phyloP scores from a whole-genome alignment of 495 filamentous ascomycete species.

The Aspergillus saccharolyticus region DNA sequence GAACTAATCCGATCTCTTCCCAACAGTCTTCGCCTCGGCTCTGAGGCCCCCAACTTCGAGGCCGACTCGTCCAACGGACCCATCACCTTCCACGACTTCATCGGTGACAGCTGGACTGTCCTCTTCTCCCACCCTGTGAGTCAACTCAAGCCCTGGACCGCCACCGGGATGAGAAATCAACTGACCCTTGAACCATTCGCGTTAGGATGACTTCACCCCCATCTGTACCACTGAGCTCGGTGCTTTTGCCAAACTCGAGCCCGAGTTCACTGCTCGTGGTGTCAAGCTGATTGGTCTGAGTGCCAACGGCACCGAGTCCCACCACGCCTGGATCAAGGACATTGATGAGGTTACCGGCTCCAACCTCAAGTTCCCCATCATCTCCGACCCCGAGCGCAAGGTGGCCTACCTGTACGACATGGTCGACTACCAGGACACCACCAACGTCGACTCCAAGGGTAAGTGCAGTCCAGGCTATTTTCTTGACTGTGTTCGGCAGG shows the following conservation, averaged over 20 bases:
- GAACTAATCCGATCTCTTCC: background rate
- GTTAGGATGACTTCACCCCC: slow-evolving; percentile 68
- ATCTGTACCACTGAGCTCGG: slow-evolving; percentile 99
- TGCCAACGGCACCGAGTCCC: slow-evolving; percentile 49
- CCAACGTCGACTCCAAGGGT: slow-evolving; percentile 92
- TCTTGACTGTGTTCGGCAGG: background rate
- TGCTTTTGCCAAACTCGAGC: slow-evolving; percentile 93
- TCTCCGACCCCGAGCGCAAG: slow-evolving; percentile 93
- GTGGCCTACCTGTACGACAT: slow-evolving; percentile 92
- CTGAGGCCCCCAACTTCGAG: slow-evolving; percentile 86
- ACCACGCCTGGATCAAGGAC: slow-evolving; percentile 82
- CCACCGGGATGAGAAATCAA: background rate
- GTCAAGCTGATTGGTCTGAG: slow-evolving; percentile 92
- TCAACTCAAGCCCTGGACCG: slow-evolving; percentile 16
- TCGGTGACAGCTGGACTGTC: slow-evolving; percentile 90
- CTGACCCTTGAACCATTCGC: background rate
- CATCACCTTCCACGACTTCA: slow-evolving; percentile 97
- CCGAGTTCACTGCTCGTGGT: slow-evolving; percentile 88
- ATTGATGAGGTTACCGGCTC: slow-evolving; percentile 87
- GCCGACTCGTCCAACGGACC: slow-evolving; percentile 85
- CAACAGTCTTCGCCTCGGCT: slow-evolving; percentile 75
- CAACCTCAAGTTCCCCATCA: slow-evolving; percentile 87
- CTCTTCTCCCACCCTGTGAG: slow-evolving; percentile 95
- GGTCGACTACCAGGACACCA: slow-evolving; percentile 79
- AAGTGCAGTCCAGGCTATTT: background rate